Evolutionary conservation across 1,139 yeast genomes (phyloP).

Genomic region (Barnettozyma hawaiiensis): DNA sequence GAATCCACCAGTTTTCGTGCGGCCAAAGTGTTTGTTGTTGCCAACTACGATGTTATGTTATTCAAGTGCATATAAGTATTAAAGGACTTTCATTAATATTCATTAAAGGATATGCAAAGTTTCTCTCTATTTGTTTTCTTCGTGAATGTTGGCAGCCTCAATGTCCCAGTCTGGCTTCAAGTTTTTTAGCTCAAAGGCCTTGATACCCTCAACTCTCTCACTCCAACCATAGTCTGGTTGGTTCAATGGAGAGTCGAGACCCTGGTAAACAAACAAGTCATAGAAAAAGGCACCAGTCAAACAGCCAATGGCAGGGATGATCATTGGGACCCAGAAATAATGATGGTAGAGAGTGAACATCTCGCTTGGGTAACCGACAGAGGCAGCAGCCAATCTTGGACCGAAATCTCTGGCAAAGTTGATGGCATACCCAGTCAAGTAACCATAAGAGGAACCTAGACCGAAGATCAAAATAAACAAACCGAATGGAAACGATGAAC

Average conservation of each 20-base stretch:
- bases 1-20: background rate
- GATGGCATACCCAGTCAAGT: slow-evolving; percentile 47
- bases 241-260: slow-evolving; percentile 43
- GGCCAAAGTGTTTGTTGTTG: too few species aligned
- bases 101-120: background rate
- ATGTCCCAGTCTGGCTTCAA: slow-evolving; percentile 22
- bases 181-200: slow-evolving; percentile 18
- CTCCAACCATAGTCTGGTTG: slow-evolving; percentile 31
- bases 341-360: slow-evolving; percentile 36
- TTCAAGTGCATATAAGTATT: background rate
- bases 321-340: slow-evolving; percentile 47
- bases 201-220: slow-evolving; percentile 15
- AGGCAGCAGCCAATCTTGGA: slow-evolving; percentile 42
- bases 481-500: slow-evolving; percentile 40
- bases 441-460: slow-evolving; percentile 41
- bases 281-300: slow-evolving; percentile 40
- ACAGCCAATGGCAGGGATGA: slow-evolving; percentile 41
- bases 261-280: slow-evolving; percentile 43
- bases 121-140: background rate
- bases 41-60: too few species aligned
- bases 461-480: slow-evolving; percentile 38
- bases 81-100: background rate
- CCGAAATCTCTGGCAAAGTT: slow-evolving; percentile 50
- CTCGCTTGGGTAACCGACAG: slow-evolving; percentile 40
- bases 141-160: slow-evolving; percentile 5